Conservation (phyloP, 129 eudicot genomes). For the Arctium minus region DNA sequence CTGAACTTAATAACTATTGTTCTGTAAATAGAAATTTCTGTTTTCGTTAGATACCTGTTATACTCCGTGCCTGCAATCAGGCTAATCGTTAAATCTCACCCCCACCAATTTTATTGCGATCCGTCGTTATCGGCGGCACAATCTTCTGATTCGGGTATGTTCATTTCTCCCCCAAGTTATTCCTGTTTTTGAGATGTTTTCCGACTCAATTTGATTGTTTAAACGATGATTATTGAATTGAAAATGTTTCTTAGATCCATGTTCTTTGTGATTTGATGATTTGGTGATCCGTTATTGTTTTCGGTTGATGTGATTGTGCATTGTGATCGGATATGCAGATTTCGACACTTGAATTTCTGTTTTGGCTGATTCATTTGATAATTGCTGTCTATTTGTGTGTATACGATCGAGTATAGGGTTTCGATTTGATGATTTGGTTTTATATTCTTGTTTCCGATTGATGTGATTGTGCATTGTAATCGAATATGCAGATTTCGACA, state of each 20-base stretch:
- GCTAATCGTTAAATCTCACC: neutral
- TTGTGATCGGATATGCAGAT: neutral
- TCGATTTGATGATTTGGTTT: too few species aligned
- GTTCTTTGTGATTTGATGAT: conserved; percentile 9
- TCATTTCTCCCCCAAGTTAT: conserved; percentile 1
- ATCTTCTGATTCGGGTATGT: conserved; percentile 23
- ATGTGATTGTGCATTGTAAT: too few species aligned
- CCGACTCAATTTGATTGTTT: neutral
- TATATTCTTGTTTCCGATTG: too few species aligned
- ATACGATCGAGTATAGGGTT: neutral
- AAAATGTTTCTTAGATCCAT: conserved; percentile 14
- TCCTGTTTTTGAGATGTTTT: neutral
- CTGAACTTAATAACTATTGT: neutral
- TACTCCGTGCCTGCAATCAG: neutral
- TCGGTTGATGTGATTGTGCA: conserved; percentile 1
- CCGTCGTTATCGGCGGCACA: conserved; percentile 18
- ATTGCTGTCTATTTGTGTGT: neutral
- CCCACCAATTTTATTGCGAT: conserved; percentile 5
- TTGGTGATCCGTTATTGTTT: conserved; percentile 4
- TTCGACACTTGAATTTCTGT: neutral
- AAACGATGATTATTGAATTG: neutral
- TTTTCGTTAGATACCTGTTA: neutral
- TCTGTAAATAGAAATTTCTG: neutral
- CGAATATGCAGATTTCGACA: too few species aligned
- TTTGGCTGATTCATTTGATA: neutral